Conservation (phyloP, 768 basidiomycete genomes). For the Gymnopilus dilepis region DNA sequence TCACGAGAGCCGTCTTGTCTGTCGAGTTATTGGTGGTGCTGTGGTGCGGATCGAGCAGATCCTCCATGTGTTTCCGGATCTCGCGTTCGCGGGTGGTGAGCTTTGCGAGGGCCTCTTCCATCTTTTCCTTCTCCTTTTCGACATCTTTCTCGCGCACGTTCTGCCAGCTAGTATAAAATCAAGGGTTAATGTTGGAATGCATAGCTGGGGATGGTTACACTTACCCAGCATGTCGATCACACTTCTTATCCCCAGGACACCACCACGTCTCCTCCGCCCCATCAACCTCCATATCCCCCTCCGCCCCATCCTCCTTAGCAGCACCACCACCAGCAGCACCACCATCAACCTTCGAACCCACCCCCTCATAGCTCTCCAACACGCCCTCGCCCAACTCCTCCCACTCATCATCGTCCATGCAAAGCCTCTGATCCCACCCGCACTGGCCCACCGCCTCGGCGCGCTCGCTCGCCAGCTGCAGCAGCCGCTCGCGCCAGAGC, state of each 20-base stretch:
- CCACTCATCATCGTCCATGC: conserved; percentile 84
- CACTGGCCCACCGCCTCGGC: conserved; percentile 72
- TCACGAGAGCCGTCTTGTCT: conserved; percentile 17
- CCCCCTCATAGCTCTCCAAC: conserved; percentile 70
- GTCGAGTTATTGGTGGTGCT: conserved; percentile 23
- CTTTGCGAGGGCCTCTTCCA: conserved; percentile 67
- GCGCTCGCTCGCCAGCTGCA: conserved; percentile 70
- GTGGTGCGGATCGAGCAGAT: conserved; percentile 64
- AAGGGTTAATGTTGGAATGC: conserved; percentile 12
- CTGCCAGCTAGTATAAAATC: conserved; percentile 65
- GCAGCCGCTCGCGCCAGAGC: conserved; percentile 69
- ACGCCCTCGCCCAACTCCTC: conserved; percentile 68
- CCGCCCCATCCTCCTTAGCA: conserved; percentile 41
- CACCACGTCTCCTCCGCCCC: conserved; percentile 69
- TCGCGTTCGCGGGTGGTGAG: conserved; percentile 80
- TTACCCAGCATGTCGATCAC: conserved; percentile 81
- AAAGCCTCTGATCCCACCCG: conserved; percentile 89
- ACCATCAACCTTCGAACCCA: conserved; percentile 41
- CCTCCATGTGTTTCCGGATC: conserved; percentile 78
- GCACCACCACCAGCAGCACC: no score
- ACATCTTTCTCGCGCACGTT: conserved; percentile 74
- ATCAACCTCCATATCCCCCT: conserved; percentile 45
- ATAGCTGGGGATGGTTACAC: conserved; percentile 24
- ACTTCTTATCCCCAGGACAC: conserved; percentile 77
- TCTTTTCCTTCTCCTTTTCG: conserved; percentile 75